Evolutionary conservation across 495 filamentous ascomycete genomes (phyloP).

Genomic region (Cercophora samala): DNA sequence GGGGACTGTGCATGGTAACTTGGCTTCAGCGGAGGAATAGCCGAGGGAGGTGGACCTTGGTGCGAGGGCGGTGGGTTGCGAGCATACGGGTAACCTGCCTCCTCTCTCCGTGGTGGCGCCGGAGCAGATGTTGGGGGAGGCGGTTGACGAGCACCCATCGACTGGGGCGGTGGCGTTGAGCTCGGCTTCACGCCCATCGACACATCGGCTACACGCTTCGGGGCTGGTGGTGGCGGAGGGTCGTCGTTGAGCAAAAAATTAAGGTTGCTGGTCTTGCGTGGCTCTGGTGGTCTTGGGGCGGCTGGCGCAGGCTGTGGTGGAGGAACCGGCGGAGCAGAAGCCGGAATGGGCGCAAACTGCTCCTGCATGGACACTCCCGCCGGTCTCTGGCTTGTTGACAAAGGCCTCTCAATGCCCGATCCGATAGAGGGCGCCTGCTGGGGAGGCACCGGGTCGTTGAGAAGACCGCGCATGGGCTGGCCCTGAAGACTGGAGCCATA

Average conservation of each 20-base stretch:
- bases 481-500: conserved; percentile 33
- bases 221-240: conserved; percentile 37
- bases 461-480: conserved; percentile 33
- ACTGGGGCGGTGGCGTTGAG: conserved; percentile 45
- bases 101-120: conserved; percentile 37
- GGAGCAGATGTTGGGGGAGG: conserved; percentile 33
- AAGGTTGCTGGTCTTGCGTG: conserved; percentile 45
- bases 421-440: conserved; percentile 30
- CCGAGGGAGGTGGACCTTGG: conserved; percentile 35
- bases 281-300: conserved; percentile 35
- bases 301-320: conserved; percentile 31
- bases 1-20: conserved; percentile 41
- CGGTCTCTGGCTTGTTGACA: conserved; percentile 34
- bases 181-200: conserved; percentile 34
- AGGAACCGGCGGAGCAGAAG: conserved; percentile 34
- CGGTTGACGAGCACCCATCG: conserved; percentile 37
- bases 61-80: conserved; percentile 28
- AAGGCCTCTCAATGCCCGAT: conserved; percentile 25
- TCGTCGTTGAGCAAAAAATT: conserved; percentile 52
- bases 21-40: conserved; percentile 50
- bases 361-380: conserved; percentile 37
- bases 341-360: conserved; percentile 32
- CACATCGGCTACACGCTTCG: conserved; percentile 42
- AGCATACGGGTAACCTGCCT: conserved; percentile 35
- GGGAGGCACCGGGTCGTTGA: conserved; percentile 29